Conservation (phyloP, 331 rosid species). For the Telfairia occidentalis region DNA sequence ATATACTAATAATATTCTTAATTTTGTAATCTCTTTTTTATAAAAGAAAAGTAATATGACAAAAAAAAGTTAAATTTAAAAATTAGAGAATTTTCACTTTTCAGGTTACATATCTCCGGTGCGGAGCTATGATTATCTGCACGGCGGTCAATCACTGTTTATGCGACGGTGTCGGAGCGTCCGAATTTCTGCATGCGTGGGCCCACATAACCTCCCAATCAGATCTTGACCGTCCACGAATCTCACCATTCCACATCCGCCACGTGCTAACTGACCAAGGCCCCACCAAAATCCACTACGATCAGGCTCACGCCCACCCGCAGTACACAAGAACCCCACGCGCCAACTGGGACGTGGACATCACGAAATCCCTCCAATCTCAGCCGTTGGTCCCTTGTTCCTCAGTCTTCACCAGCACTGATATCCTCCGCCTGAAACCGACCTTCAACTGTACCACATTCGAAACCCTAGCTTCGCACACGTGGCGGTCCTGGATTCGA, state of each 20-base stretch:
- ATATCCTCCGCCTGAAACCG: slow-evolving; percentile 40
- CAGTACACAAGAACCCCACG: slow-evolving; percentile 25
- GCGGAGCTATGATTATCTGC: slow-evolving; percentile 71
- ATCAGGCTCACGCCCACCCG: slow-evolving; percentile 28
- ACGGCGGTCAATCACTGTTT: slow-evolving; percentile 68
- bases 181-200: slow-evolving; percentile 72
- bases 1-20: too few species aligned
- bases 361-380: slow-evolving; percentile 37
- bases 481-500: slow-evolving; percentile 82
- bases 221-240: slow-evolving; percentile 5
- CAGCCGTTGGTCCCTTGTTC: slow-evolving; percentile 51
- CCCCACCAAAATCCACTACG: slow-evolving; percentile 23
- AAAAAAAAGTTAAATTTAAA: background rate
- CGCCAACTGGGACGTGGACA: slow-evolving; percentile 18
- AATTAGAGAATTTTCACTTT: background rate
- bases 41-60: too few species aligned
- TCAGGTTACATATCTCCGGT: slow-evolving; percentile 55
- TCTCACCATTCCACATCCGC: slow-evolving; percentile 42
- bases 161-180: slow-evolving; percentile 75
- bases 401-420: slow-evolving; percentile 32
- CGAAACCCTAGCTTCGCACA: slow-evolving; percentile 64
- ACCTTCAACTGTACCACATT: slow-evolving; percentile 50
- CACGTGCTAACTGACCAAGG: slow-evolving; percentile 35
- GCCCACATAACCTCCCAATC: slow-evolving; percentile 34
- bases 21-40: too few species aligned